phyloP scores from a whole-genome alignment of 2,329 filamentous ascomycete species.

The Cytospora schulzeri region DNA sequence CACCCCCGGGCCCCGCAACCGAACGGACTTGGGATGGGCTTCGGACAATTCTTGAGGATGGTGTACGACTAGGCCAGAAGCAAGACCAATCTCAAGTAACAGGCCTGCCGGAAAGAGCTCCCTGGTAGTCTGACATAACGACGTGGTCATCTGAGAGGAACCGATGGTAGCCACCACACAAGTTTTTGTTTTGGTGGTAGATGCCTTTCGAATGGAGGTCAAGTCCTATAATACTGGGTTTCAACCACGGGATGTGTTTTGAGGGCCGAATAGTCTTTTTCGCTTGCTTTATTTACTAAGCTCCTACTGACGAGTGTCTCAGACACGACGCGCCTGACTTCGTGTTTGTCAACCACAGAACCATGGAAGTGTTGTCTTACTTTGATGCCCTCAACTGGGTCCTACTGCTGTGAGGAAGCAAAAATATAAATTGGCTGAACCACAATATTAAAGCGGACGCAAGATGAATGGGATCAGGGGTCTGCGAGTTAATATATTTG shows the following conservation, averaged over 20 bases:
- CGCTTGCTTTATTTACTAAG: background rate
- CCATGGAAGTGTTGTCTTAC: background rate
- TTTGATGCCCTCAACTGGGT: background rate
- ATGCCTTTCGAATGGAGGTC: background rate
- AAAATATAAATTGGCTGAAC: background rate
- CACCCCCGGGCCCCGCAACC: background rate
- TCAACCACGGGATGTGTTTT: background rate
- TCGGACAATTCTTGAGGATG: background rate
- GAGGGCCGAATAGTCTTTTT: no score
- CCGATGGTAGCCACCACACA: background rate
- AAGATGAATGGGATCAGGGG: background rate
- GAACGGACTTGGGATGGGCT: background rate
- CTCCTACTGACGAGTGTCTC: background rate
- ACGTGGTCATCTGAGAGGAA: background rate
- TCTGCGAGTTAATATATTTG: background rate
- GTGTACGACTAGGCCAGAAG: background rate
- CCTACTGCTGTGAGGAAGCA: background rate
- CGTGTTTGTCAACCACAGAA: background rate
- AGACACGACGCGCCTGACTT: background rate
- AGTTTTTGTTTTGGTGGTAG: background rate
- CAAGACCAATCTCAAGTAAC: background rate
- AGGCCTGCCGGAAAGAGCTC: no score
- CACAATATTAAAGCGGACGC: background rate
- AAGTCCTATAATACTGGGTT: background rate
- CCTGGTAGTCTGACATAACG: no score